Evolutionary conservation across 2,329 filamentous ascomycete genomes (phyloP), one percentile per base, ranked within the genome.

Genomic region (Cytospora piceae): DNA sequence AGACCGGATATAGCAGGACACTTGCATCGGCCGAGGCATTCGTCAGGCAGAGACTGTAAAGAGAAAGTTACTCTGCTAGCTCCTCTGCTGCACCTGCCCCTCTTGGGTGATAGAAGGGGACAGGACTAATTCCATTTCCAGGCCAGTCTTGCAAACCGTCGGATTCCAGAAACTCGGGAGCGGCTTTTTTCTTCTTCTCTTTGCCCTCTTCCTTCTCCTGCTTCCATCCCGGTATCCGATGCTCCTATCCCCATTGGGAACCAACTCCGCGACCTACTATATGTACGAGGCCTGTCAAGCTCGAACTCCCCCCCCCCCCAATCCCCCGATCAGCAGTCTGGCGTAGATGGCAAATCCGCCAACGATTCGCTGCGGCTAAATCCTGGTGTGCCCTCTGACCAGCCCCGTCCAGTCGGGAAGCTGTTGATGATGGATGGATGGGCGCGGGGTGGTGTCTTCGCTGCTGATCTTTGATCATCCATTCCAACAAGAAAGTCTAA

Each of bases 321-420:
- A 15, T 27, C 29, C 54, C 51, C 20, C 52, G 64, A 66, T 66
- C 64, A 58, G 64, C 60, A 42, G 8, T n/a, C 34, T 29, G 64
- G 52, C 20, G 49, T 22, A 20, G 17, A 42, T 39, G 49, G n/a
- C 57, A 24, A 15, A 29, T 3, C 15, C 22, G 39, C 39, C 55
- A 56, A 59, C 64, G 60, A 66, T 63, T 59, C 53, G 55, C 57
- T 42, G 64, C 60, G 61, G 61, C 14, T 57, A 34, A 56, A 63
- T 51, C 39, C 58, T 34, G 34, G 52, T 55, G 12, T 49, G 52
- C 27, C 42, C 20, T 17, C 20, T 17, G 53, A 24, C 58, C 24
- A 31, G 57, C 34, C 58, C 58, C 58, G 15, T 46, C 37, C 59
- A 59, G 53, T 20, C 58, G 64, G 59, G 31, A 24, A 46, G 55